phyloP scores from a whole-genome alignment of 2,329 filamentous ascomycete genomes.

The Ceratocystis destructans region DNA sequence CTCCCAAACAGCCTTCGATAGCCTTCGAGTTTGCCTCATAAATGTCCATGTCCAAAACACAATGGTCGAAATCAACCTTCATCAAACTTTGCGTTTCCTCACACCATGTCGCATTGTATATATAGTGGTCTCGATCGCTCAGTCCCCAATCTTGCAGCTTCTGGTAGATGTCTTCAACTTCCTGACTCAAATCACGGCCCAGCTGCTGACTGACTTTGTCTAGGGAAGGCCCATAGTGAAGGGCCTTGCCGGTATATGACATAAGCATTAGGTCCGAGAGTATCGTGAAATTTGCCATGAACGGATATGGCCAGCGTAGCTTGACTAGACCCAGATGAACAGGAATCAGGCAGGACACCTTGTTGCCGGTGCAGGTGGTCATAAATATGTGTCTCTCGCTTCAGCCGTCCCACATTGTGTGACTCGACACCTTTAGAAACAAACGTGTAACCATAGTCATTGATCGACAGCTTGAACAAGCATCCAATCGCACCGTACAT shows the following conservation, averaged over 20 bases:
- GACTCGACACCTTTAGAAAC: background rate
- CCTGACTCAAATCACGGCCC: background rate
- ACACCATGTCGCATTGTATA: background rate
- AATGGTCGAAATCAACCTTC: background rate
- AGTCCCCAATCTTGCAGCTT: background rate
- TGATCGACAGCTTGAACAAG: background rate
- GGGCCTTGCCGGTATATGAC: conserved; percentile 25
- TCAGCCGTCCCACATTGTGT: background rate
- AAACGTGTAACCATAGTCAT: background rate
- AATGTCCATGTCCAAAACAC: too few species aligned
- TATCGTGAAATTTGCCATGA: background rate
- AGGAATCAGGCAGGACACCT: background rate
- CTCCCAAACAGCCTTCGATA: too few species aligned
- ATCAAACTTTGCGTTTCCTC: background rate
- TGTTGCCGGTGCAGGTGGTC: background rate
- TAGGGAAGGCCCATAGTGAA: too few species aligned
- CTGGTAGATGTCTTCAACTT: background rate
- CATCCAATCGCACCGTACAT: background rate
- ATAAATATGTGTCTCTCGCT: background rate
- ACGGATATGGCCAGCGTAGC: background rate
- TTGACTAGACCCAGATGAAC: background rate
- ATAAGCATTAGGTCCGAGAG: background rate
- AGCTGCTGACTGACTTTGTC: background rate
- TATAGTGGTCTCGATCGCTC: background rate
- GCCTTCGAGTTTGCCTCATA: too few species aligned